A percentile compares a stretch with the other conserved stretches of the same genome.
These are phyloP conservation scores for Crucihimalaya himalaica DNA, from an alignment of 345 rosid species.

Conservation along the genomic window DNA sequence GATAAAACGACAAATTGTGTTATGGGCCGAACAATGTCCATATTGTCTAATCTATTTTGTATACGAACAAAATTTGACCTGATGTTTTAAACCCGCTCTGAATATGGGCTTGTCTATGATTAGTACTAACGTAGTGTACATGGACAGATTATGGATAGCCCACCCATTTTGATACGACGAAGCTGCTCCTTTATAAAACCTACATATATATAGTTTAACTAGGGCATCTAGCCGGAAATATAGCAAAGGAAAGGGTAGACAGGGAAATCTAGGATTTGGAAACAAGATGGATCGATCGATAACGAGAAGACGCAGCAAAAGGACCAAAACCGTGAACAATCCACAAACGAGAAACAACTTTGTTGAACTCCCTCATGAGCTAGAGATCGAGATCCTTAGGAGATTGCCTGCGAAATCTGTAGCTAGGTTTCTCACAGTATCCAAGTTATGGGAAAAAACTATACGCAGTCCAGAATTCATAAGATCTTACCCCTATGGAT, in stretches of 20 bases:
- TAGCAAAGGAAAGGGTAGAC: not conserved
- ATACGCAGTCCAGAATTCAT: not conserved
- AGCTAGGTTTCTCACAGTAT: constrained; percentile 17
- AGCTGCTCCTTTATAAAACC: not conserved
- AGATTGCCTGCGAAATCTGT: not conserved
- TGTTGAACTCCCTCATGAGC: not conserved
- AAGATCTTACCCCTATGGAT: not conserved
- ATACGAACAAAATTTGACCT: too few relatives aligned
- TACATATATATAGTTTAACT: not conserved
- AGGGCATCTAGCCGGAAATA: not conserved
- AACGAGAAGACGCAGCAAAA: not conserved
- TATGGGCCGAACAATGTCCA: too few relatives aligned
- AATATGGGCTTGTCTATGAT: too few relatives aligned
- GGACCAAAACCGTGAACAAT: not conserved
- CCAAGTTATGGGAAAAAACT: constrained; percentile 1
- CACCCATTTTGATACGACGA: too few relatives aligned
- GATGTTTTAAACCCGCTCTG: too few relatives aligned
- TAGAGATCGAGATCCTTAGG: not conserved
- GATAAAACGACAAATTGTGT: too few relatives aligned
- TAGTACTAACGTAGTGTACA: too few relatives aligned
- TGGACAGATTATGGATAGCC: too few relatives aligned
- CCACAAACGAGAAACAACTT: not conserved
- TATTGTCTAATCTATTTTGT: too few relatives aligned
- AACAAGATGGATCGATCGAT: not conserved
- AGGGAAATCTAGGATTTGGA: not conserved